Evolutionary conservation across 257 asterid genomes (phyloP).

Genomic region (Solanum gandarillasii): DNA sequence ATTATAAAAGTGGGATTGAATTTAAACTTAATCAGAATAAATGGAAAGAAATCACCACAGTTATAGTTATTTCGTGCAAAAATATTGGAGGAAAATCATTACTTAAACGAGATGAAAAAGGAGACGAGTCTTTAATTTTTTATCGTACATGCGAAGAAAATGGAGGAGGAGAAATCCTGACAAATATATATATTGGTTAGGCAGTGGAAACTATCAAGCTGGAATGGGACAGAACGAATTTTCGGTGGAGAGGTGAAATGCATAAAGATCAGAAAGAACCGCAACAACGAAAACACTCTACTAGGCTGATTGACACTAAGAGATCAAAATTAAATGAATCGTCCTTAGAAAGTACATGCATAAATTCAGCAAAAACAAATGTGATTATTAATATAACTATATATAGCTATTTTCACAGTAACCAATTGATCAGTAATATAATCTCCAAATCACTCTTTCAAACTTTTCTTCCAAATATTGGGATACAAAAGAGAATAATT

Average conservation of each 20-base stretch:
- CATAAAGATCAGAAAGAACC: too few relatives aligned
- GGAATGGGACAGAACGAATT: too few relatives aligned
- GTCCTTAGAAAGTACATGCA: not conserved
- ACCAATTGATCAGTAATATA: not conserved
- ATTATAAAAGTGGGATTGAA: too few relatives aligned
- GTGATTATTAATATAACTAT: too few relatives aligned
- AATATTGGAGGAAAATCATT: not conserved
- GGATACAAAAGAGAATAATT: not conserved
- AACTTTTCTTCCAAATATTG: not conserved
- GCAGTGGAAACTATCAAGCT: rapidly evolving
- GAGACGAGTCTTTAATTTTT: not conserved
- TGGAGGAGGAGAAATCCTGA: too few relatives aligned
- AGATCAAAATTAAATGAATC: not conserved
- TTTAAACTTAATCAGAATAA: too few relatives aligned
- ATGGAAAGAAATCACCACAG: too few relatives aligned
- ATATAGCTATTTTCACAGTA: too few relatives aligned
- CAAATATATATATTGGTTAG: too few relatives aligned
- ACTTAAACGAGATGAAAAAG: not conserved
- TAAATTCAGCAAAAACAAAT: too few relatives aligned
- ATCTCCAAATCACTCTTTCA: not conserved
- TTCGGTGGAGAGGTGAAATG: rapidly evolving
- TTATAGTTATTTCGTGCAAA: too few relatives aligned
- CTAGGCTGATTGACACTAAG: too few relatives aligned
- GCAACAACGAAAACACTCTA: not conserved
- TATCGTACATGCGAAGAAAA: not conserved